Base-by-base conservation (phyloP, 352 stramenopile genomes). In the Globisporangium alternatum region DNA sequence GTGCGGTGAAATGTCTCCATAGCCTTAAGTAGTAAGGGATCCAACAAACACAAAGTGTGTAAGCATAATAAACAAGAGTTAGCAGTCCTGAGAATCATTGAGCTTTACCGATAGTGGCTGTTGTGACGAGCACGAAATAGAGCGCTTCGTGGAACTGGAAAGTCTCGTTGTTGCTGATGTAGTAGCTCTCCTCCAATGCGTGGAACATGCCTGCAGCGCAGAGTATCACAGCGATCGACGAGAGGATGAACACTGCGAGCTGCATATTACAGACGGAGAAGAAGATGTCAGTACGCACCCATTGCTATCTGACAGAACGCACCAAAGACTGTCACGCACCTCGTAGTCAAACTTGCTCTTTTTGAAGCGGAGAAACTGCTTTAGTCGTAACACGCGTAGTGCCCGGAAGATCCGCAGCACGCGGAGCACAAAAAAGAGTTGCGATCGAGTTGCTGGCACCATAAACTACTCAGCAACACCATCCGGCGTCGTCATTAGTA, bases 341-440 rank as follows among this genome's bases (percentile, higher is more conserved):
- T 91, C 82, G 62, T 91, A 91, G 62, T 91, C 81, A 60, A 89
- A 91, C 0, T 81, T 78, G 47, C 85, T 77, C 39, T 86, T 84
- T 61, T 84, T 84, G 48, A 86, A 84, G 22, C 71, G 68, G 35
- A 89, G 75, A 13, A 89, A 83, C 21, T 66, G 70, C 43, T 86
- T 83, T 30, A 91, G 45, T 1, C 82, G 71, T 41, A 89, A 64
- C 5, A 91, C 77, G 2, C 82, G 76, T 4, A 91, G 60, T n/a
- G 82, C 68, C 22, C 80, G 78, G 58, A 89, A 91, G 56, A 91
- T 86, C 3, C 82, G 75, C 15, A 91, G 71, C 45, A 89, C 82
- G 1, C 82, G 78, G 33, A 91, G 76, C n/a, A 89, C 72, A 31
- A 88, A 86, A 49, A 90, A 79, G 22, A 80, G 57, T 47, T 83